These are phyloP conservation scores for Oleoguttula mirabilis DNA, from an alignment of 495 filamentous ascomycete species.

Conservation along the genomic window DNA sequence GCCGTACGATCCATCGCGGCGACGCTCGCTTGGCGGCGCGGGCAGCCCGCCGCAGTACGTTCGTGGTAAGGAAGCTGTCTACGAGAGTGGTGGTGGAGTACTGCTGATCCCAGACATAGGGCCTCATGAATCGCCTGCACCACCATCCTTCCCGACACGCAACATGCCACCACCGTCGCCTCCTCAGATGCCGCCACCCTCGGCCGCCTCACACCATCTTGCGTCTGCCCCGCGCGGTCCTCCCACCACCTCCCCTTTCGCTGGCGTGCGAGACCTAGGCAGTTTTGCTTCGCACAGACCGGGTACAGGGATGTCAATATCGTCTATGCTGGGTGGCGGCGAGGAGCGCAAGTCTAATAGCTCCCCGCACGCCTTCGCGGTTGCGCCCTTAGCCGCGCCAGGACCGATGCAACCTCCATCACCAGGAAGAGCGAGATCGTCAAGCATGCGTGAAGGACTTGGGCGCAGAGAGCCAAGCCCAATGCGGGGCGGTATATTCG, in stretches of 20 bases:
- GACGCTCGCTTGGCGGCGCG: slow-evolving; percentile 25
- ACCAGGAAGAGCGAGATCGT: slow-evolving; percentile 21
- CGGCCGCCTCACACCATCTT: slow-evolving; percentile 34
- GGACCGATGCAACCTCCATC: slow-evolving; percentile 31
- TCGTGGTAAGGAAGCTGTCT: slow-evolving; percentile 18
- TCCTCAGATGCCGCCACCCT: slow-evolving; percentile 41
- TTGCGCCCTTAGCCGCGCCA: slow-evolving; percentile 5
- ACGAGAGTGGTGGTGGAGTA: neutral
- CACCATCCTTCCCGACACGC: slow-evolving; percentile 38
- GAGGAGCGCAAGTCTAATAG: slow-evolving; percentile 13
- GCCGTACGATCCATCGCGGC: slow-evolving; percentile 24
- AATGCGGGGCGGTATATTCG: slow-evolving; percentile 1
- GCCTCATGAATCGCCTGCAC: slow-evolving; percentile 27
- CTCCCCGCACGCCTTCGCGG: slow-evolving; percentile 14
- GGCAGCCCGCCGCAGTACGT: slow-evolving; percentile 24
- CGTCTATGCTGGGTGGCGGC: slow-evolving; percentile 59
- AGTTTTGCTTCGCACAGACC: slow-evolving; percentile 41
- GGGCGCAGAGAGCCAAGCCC: slow-evolving; percentile 19
- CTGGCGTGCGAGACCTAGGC: slow-evolving; percentile 41
- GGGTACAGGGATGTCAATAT: slow-evolving; percentile 89
- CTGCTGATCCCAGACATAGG: neutral
- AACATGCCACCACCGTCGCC: slow-evolving; percentile 52
- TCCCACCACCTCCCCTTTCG: slow-evolving; percentile 35
- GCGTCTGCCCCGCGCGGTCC: slow-evolving; percentile 22
- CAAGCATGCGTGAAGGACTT: slow-evolving; percentile 14